phyloP scores from a whole-genome alignment of 2,329 filamentous ascomycete species.

The Xylaria sp. region DNA sequence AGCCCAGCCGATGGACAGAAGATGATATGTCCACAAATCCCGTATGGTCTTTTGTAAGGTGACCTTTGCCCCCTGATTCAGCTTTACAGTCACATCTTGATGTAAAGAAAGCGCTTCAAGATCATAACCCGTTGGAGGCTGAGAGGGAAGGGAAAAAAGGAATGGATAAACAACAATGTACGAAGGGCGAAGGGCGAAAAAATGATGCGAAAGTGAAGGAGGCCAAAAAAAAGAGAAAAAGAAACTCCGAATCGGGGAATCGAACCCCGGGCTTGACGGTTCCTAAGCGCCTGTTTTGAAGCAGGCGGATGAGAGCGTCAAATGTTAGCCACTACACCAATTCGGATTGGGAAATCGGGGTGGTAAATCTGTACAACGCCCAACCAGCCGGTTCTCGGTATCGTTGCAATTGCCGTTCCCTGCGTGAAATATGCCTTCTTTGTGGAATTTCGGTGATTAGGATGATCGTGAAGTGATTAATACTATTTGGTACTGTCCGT shows the following conservation, averaged over 20 bases:
- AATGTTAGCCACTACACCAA: slow-evolving; percentile 36
- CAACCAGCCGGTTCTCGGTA: not conserved
- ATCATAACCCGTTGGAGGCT: no score
- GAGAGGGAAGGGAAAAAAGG: no score
- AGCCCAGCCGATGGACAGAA: no score
- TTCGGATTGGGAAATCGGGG: slow-evolving; percentile 25
- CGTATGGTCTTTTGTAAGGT: no score
- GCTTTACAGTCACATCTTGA: no score
- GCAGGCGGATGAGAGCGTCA: slow-evolving; percentile 30
- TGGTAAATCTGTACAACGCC: not conserved
- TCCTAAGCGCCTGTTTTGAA: not conserved
- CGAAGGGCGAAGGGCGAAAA: not conserved
- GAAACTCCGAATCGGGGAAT: slow-evolving; percentile 31
- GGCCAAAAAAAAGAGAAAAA: not conserved
- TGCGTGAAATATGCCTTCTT: no score
- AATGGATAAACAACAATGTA: no score
- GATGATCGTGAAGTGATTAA: not conserved
- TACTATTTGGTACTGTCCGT: not conserved
- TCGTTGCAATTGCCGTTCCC: not conserved
- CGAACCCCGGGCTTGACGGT: slow-evolving; percentile 30
- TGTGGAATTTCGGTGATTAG: no score
- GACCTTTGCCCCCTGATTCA: no score
- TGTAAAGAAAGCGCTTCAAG: no score
- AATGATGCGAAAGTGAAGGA: not conserved
- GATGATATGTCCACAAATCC: no score